A percentile compares a stretch with the other conserved stretches of the same genome.
These are phyloP conservation scores for Malania oleifera DNA, from an alignment of 164 flowering plant genomes.

Conservation along the genomic window DNA sequence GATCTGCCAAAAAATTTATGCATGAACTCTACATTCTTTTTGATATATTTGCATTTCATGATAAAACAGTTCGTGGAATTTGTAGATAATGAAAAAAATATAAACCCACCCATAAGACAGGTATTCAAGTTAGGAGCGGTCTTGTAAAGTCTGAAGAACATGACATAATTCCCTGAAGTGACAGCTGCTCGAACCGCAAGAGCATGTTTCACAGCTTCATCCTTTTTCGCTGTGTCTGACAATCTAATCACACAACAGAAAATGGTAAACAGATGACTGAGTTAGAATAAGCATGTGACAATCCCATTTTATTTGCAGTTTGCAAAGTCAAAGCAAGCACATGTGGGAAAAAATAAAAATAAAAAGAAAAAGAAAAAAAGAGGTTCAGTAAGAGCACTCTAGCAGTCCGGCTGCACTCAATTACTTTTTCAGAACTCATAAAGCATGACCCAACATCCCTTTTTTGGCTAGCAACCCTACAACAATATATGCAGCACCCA, in stretches of 20 bases:
- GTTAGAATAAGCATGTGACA: neutral
- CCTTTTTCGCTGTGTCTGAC: conserved; percentile 57
- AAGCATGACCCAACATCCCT: too few relatives aligned
- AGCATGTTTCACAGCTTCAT: conserved; percentile 84
- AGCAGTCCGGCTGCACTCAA: too few relatives aligned
- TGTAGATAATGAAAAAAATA: neutral
- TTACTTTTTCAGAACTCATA: too few relatives aligned
- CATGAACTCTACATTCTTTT: neutral
- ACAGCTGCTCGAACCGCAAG: conserved; percentile 93
- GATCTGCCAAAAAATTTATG: conserved; percentile 47
- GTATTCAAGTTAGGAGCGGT: conserved; percentile 73
- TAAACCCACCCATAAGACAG: conserved; percentile 77
- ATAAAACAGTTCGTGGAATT: neutral
- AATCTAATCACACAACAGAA: conserved; percentile 43
- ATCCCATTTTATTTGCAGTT: neutral
- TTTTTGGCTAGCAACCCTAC: too few relatives aligned
- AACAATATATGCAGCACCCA: too few relatives aligned
- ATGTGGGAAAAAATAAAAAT: too few relatives aligned
- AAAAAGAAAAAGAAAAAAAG: too few relatives aligned
- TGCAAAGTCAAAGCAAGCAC: too few relatives aligned
- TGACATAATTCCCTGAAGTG: conserved; percentile 78
- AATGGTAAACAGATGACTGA: neutral
- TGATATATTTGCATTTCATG: neutral
- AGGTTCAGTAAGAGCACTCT: too few relatives aligned
- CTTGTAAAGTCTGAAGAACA: conserved; percentile 82